A percentile compares a stretch with the other conserved stretches of the same genome.
phyloP scores from a whole-genome alignment of 345 rosid genomes.

The Syzygium oleosum region DNA sequence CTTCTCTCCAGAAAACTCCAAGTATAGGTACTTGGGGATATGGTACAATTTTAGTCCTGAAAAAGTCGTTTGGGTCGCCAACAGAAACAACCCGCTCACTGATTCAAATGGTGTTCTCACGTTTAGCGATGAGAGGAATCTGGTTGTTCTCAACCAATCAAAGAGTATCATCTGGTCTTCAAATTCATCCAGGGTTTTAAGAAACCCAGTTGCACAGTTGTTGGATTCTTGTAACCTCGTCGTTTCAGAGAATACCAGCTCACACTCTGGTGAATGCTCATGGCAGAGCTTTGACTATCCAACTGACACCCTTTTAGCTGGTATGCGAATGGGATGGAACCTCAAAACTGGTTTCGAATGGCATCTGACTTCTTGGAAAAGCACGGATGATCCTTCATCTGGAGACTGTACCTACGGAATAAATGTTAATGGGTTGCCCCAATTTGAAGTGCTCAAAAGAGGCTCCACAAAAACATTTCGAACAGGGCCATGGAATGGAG shows the following conservation, averaged over 20 bases:
- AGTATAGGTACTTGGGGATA: conserved; percentile 22
- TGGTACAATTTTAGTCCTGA: conserved; percentile 11
- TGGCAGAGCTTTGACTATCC: conserved; percentile 38
- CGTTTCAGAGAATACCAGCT: background rate
- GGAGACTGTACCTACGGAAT: conserved; percentile 11
- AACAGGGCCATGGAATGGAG: conserved; percentile 34
- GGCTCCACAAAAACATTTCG: background rate
- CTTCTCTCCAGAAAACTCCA: conserved; percentile 7
- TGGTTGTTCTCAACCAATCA: background rate
- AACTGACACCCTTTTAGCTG: conserved; percentile 23
- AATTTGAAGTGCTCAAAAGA: background rate
- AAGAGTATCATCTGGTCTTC: conserved; percentile 8
- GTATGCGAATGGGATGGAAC: conserved; percentile 20
- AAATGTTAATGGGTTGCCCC: conserved; percentile 18
- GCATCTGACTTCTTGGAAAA: conserved; percentile 17
- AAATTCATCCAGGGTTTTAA: background rate
- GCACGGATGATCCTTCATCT: conserved; percentile 11
- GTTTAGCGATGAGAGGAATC: background rate
- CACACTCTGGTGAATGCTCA: background rate
- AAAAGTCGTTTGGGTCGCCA: conserved; percentile 29
- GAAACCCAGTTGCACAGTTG: conserved; percentile 8
- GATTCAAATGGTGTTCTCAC: conserved; percentile 5
- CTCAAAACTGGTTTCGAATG: background rate
- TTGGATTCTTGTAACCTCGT: conserved; percentile 29
- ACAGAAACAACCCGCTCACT: conserved; percentile 20